These are phyloP conservation scores for Caryopteris hybrid DNA, from an alignment of 305 asterid species.

Conservation along the genomic window DNA sequence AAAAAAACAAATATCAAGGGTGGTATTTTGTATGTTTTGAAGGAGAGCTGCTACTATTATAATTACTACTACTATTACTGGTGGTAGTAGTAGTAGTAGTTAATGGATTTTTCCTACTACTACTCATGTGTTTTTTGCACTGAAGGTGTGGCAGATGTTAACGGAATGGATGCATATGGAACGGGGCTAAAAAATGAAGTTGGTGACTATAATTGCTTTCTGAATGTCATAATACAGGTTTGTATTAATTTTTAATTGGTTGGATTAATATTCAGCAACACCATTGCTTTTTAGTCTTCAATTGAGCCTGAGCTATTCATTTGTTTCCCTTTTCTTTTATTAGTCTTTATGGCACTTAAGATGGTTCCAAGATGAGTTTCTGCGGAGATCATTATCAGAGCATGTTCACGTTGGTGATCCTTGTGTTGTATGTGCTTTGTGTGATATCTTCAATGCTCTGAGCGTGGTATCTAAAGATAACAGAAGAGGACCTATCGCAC, in stretches of 20 bases:
- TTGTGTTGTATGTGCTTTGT: conserved; percentile 71
- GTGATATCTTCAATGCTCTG: conserved; percentile 64
- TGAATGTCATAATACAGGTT: conserved; percentile 94
- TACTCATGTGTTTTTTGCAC: conserved; percentile 23
- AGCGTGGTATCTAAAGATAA: conserved; percentile 40
- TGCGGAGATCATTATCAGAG: conserved; percentile 49
- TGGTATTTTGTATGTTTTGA: background rate
- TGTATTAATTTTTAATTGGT: conserved; percentile 10
- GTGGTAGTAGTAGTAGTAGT: no score
- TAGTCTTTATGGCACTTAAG: conserved; percentile 80
- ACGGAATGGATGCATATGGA: conserved; percentile 57
- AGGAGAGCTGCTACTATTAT: background rate
- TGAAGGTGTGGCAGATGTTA: conserved; percentile 28
- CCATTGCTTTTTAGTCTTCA: conserved; percentile 10
- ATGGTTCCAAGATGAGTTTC: conserved; percentile 65
- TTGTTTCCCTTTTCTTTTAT: conserved; percentile 3
- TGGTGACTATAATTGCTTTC: conserved; percentile 90
- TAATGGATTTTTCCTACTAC: no score
- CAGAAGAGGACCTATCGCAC: conserved; percentile 59
- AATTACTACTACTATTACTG: no score
- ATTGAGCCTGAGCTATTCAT: conserved; percentile 16
- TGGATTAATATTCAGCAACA: background rate
- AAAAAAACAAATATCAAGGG: no score
- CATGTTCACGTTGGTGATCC: conserved; percentile 84
- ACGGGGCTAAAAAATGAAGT: conserved; percentile 79